Base-by-base conservation (phyloP, 208 protist genomes). In the Kentomonas sorsogonicus region DNA sequence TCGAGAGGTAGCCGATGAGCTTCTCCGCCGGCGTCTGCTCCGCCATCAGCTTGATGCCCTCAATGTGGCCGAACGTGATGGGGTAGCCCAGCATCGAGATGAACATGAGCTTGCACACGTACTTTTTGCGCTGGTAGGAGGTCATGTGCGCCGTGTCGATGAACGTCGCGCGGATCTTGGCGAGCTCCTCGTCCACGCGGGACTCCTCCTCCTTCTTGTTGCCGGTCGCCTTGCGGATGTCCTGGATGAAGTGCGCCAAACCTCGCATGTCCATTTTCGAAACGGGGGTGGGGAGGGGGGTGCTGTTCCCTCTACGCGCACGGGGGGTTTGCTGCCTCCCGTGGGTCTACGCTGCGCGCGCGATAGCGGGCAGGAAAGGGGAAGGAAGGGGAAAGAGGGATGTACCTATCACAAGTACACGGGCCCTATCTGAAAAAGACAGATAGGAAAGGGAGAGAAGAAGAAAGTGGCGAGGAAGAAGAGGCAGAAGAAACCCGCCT, bases 71-170 rank as follows among this genome's bases (percentile, higher is more conserved):
- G 88, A 99, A 99, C 48, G 99, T 97, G 27, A 99, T 83, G 20
- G 98, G 97, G 75, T 99, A 99, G 10, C 99, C 99, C 3, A 99
- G 74, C 79, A 99, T 98, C 47, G 96, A 97, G 62, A 99, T 99
- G 77, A 99, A 99, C 61, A 99, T 89, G 11, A 99, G 80, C 79
- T 99, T 99, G 77, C 94, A 98, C 26, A 99, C 93, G 73, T 99
- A 99, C 76, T 99, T 99, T 68, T 99, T 99, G 13, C 93, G 74
- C 53, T 99, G 81, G 73, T 99, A 99, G 25, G 70, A 79, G 36
- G 71, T 97, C 72, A 98, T 83, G 40, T 63, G 63, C 11, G 56
- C 53, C 0, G 63, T 63, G 25, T 91, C 74, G 33, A 94, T 91
- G 72, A 99, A 99, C 63, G 99, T 96, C 18, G 88, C 80, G 26